Evolutionary conservation across 768 basidiomycete genomes (phyloP).

Genomic region (Agaricus subrufescens): DNA sequence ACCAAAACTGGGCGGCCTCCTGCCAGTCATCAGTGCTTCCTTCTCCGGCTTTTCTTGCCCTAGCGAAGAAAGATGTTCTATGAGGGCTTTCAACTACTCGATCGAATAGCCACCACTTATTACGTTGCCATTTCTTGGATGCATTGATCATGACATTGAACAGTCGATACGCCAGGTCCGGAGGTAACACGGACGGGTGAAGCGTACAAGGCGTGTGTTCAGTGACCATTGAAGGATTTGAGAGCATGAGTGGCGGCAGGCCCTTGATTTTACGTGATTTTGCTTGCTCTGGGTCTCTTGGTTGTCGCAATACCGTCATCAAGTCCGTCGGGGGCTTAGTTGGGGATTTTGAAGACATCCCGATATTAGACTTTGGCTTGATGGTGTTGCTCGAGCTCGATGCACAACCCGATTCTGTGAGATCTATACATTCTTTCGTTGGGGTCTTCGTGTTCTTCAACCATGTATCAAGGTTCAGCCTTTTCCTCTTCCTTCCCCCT

Average conservation of each 20-base stretch:
- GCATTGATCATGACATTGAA: slow-evolving; percentile 69
- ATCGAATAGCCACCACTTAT: slow-evolving; percentile 86
- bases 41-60: slow-evolving; percentile 37
- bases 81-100: slow-evolving; percentile 81
- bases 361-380: slow-evolving; percentile 3
- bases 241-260: slow-evolving; percentile 57
- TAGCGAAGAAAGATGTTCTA: slow-evolving; percentile 71
- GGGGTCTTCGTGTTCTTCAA: slow-evolving; percentile 23
- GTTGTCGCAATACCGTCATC: slow-evolving; percentile 52
- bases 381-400: not conserved
- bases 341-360: slow-evolving; percentile 11
- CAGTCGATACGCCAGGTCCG: slow-evolving; percentile 68
- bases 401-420: slow-evolving; percentile 11
- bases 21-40: slow-evolving; percentile 37
- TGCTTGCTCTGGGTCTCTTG: slow-evolving; percentile 32
- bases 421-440: slow-evolving; percentile 11
- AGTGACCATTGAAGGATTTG: slow-evolving; percentile 58
- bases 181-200: slow-evolving; percentile 64
- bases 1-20: slow-evolving; percentile 77
- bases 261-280: slow-evolving; percentile 22
- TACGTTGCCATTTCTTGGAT: slow-evolving; percentile 60
- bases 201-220: slow-evolving; percentile 73
- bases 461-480: slow-evolving; percentile 52
- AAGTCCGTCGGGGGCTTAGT: slow-evolving; percentile 38
- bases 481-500: slow-evolving; percentile 44